A percentile compares a stretch with the other conserved stretches of the same genome.
These are phyloP conservation scores for Nectriaceae sp. DNA, from an alignment of 2,329 filamentous ascomycete species.

Conservation along the genomic window DNA sequence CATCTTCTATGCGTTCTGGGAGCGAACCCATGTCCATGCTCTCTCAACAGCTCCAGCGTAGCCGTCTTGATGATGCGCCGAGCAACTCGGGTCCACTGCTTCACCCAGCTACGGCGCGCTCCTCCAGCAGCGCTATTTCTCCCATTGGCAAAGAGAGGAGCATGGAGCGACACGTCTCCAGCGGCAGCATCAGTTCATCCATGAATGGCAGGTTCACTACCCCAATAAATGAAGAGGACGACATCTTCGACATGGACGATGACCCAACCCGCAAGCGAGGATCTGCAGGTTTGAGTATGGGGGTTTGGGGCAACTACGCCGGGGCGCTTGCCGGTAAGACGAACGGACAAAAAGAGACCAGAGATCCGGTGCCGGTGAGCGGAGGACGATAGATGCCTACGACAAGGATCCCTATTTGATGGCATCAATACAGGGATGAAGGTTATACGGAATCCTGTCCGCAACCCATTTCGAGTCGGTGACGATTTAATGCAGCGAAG, in stretches of 20 bases:
- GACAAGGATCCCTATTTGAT: no score
- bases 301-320: constrained; percentile 45
- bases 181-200: constrained; percentile 57
- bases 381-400: constrained; percentile 29
- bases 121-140: constrained; percentile 42
- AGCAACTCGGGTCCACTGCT: constrained; percentile 46
- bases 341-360: constrained; percentile 31
- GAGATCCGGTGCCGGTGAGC: constrained; percentile 32
- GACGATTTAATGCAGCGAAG: constrained; percentile 17
- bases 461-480: no score
- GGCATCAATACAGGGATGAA: no score
- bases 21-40: constrained; percentile 59
- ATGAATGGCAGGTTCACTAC: constrained; percentile 61
- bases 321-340: constrained; percentile 32
- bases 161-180: constrained; percentile 61
- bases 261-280: constrained; percentile 54
- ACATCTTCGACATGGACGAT: constrained; percentile 63
- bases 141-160: constrained; percentile 44
- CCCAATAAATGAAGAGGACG: constrained; percentile 66
- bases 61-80: constrained; percentile 51
- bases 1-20: constrained; percentile 41
- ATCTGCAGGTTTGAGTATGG: constrained; percentile 45
- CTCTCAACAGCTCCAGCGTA: constrained; percentile 64
- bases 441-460: no score
- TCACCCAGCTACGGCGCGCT: constrained; percentile 48